Conservation (phyloP, 768 basidiomycete genomes). For the Leccinellum albellum region DNA sequence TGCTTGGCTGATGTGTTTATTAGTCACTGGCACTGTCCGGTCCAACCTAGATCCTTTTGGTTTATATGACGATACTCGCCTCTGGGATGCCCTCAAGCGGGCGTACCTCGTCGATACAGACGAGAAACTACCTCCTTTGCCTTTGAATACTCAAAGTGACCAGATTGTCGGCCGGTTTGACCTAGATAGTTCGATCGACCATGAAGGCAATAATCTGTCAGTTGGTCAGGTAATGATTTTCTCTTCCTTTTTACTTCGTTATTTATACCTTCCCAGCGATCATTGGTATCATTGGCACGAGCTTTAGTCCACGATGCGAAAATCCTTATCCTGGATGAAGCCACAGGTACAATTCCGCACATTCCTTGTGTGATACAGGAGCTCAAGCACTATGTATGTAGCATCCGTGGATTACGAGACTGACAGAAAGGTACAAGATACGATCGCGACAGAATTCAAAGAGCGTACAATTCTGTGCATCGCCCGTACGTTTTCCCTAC, state of each 20-base stretch:
- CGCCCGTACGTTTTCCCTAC: constrained; percentile 54
- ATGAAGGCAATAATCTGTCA: constrained; percentile 82
- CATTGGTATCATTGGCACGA: constrained; percentile 81
- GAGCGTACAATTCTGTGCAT: constrained; percentile 86
- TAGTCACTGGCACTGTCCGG: constrained; percentile 76
- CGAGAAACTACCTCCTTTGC: constrained; percentile 14
- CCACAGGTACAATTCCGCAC: constrained; percentile 50
- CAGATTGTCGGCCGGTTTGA: constrained; percentile 56
- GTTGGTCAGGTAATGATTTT: constrained; percentile 44
- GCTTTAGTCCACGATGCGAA: constrained; percentile 84
- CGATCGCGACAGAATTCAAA: constrained; percentile 79
- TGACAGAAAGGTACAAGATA: constrained; percentile 87
- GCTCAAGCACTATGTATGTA: constrained; percentile 14
- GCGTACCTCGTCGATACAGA: constrained; percentile 70
- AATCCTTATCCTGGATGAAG: constrained; percentile 87
- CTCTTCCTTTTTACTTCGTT: neutral
- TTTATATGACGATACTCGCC: constrained; percentile 67
- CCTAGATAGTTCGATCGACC: constrained; percentile 80
- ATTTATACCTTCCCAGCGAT: constrained; percentile 54
- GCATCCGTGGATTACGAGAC: constrained; percentile 90
- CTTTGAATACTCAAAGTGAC: constrained; percentile 37
- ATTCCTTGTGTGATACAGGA: neutral
- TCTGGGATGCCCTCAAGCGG: constrained; percentile 87
- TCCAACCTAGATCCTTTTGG: constrained; percentile 90
- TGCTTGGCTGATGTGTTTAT: constrained; percentile 6